Evolutionary conservation across 1,284 basidiomycete genomes (phyloP), one percentile per base, ranked within the genome.

Genomic region (Amylostereum areolatum): DNA sequence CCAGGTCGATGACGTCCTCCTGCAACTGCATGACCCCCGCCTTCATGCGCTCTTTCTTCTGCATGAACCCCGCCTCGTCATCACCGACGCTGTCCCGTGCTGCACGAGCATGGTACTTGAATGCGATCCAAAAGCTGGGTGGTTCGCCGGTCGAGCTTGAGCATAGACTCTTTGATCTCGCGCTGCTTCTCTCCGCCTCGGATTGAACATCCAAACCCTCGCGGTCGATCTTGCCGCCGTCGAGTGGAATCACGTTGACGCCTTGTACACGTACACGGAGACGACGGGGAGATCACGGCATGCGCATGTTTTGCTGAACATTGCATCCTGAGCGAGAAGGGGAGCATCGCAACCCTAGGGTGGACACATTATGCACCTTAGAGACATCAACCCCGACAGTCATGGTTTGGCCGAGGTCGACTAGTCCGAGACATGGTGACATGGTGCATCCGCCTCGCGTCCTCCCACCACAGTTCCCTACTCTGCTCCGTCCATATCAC

Each of bases 221-320:
- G 49, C 95, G 83, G 65, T 99, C 96, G 39, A 97, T 94, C 62
- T 94, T 94, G 74, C 99, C 97, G 48, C 97, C 97, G 56, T 97
- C 95, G 39, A 97, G 78, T 3, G 97, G 99, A 66, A 99, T 97
- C 6, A 92, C 94, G 67, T 97, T 98, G 62, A 99, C 85, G 4
- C 85, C 85, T 63, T 98, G 93, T 96, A 89, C 44, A 96, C 93
- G 66, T 98, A 99, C 5, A 92, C 89, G 4, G 93, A 89, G 6
- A 94, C 96, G 57, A 95, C 88, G 8, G 87, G 86, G 50, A 99
- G 80, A 62, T 96, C 92, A 32, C 87, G 81, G 64, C 96, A 98
- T 34, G 99, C 90, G 65, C 96, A 93, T 0, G 94, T 98, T 66
- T 93, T 93, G 32, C 94, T 94, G 60, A 99, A 99, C n/a, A 99